Evolutionary conservation across 208 protist species (phyloP).

Genomic region (Wallacemonas sp.): DNA sequence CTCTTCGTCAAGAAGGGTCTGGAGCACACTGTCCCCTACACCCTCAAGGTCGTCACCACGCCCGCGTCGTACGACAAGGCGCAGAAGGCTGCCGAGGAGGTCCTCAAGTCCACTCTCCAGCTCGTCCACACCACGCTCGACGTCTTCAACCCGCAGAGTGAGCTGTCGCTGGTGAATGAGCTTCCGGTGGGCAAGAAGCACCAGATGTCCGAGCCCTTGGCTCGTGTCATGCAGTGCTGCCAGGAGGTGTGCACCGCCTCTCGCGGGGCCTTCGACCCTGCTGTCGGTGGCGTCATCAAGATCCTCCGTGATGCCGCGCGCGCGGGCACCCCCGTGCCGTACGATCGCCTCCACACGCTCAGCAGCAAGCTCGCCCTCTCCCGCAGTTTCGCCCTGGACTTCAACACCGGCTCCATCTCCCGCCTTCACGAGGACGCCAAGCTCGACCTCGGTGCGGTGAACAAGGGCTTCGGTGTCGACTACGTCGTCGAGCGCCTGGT

Average conservation of each 20-base stretch:
- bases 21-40: slow-evolving; percentile 33
- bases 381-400: slow-evolving; percentile 52
- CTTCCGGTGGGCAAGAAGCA: slow-evolving; percentile 43
- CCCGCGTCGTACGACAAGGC: slow-evolving; percentile 20
- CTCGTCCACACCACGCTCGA: slow-evolving; percentile 56
- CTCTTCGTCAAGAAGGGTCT: slow-evolving; percentile 21
- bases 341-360: slow-evolving; percentile 28
- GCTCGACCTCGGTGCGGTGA: slow-evolving; percentile 61
- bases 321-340: slow-evolving; percentile 26
- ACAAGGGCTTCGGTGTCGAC: slow-evolving; percentile 69
- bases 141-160: slow-evolving; percentile 65
- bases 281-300: slow-evolving; percentile 30
- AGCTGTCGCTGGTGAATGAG: slow-evolving; percentile 52
- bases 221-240: slow-evolving; percentile 50
- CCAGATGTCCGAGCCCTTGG: slow-evolving; percentile 60
- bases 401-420: slow-evolving; percentile 40
- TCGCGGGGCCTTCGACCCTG: slow-evolving; percentile 56
- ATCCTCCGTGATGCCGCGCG: slow-evolving; percentile 33
- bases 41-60: slow-evolving; percentile 34
- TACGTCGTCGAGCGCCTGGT: slow-evolving; percentile 51
- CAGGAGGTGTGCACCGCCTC: slow-evolving; percentile 49
- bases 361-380: slow-evolving; percentile 36
- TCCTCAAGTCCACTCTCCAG: slow-evolving; percentile 26
- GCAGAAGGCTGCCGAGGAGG: slow-evolving; percentile 19
- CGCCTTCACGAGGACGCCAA: slow-evolving; percentile 46